Base-by-base conservation (phyloP, 139 green algal genomes). In the Yamagishiella unicocca region DNA sequence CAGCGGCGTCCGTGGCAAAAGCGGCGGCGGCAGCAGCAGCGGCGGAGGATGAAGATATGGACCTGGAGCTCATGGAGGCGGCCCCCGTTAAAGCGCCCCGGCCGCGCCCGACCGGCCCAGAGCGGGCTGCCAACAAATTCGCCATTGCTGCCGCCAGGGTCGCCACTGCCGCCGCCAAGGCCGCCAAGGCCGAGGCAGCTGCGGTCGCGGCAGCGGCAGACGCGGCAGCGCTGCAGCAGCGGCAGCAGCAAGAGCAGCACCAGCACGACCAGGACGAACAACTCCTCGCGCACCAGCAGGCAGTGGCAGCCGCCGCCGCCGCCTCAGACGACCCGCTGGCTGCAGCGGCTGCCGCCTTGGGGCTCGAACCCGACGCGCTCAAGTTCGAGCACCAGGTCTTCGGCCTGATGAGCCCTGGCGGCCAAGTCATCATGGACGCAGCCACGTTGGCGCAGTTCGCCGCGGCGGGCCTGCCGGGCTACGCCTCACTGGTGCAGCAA, bases 1-100 rank as follows among this genome's bases (percentile, higher is more conserved):
- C 77, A 25, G 38, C 79, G 1, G 79, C 62, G 42, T 9, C 29
- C 12, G 79, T 75, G 38, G 62, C 42, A 3, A n/a, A 29, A 19
- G 79, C 79, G 5, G 42, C 79, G 9, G 79, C 79, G 4, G 79
- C 79, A 2, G 79, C 79, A 1, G 79, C 79, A 3, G 79, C 79
- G 2, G 61, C 42, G 4, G 79, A 76, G 58, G 79, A 85, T 31
- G 79, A 85, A 12, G 62, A 76, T 9, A 6, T 37, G 27, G 79
- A 85, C 8, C 2, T 66, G 61, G 79, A 75, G 40, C 29, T 61
- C 8, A 21, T 53, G 43, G 29, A 9, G 43, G 1, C 72, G 12
- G 2, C 72, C 1, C 5, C 43, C 9, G 25, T 37, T 14, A 38
- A 10, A 9, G 22, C 35, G 50, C 50, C 38, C 21, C 21, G 25